Evolutionary conservation across 352 stramenopile genomes (phyloP), one percentile per base, ranked within the genome.

Genomic region (Peronospora destructor): DNA sequence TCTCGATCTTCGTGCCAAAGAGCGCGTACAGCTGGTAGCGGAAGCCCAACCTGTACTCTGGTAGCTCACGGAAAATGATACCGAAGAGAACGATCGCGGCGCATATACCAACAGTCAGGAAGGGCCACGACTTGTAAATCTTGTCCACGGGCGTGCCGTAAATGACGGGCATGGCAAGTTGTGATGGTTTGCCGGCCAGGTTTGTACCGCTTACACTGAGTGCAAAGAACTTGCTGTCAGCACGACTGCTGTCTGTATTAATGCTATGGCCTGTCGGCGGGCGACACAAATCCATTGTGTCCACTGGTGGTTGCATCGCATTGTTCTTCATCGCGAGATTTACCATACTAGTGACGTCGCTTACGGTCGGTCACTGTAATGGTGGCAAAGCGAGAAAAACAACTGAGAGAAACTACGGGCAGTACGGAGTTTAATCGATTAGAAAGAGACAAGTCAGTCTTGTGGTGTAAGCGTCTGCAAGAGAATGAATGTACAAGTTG

Each of bases 61-160:
- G 73, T 26, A 91, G 52, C 35, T 91, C 60, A 50, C 84, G 68
- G 60, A 76, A 88, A 48, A 91, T 80, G 61, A 80, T 82, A 23
- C 50, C 68, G 45, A 84, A 85, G 41, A 76, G 19, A 26, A 85
- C 73, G 45, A 87, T 7, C 3, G 56, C 17, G 0, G 73, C 75
- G 38, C 73, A 82, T 32, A 72, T 11, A 3, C 38, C 56, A 16
- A 91, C 80, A 23, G 76, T 61, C 10, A 76, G 50, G 45, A 87
- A 91, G 3, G 80, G 80, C 80, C 80, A 91, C 43, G 62, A 65
- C 66, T 91, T 91, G 68, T 89, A 87, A 37, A 75, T 86, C 56
- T 91, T 91, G 50, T 72, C 59, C 48, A 88, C 56, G 12, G 80
- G 80, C 26, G 80, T 91, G 40, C 71, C 71, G 63, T 91, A 91